Conservation (phyloP, 768 basidiomycete genomes). For the Astraeus odoratus region DNA sequence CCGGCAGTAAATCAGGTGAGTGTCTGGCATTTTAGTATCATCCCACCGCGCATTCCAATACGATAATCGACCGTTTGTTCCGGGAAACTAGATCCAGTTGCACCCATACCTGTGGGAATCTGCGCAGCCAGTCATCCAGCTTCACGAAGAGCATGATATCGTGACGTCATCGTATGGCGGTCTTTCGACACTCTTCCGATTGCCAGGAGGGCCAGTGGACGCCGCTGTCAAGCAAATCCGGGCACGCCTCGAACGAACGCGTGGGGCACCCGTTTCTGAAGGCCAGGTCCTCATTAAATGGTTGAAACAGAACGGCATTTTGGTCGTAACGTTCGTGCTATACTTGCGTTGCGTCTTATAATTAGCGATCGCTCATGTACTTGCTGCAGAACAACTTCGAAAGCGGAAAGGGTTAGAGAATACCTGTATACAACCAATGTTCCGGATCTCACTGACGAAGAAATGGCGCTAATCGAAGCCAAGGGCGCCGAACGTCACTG, state of each 20-base stretch:
- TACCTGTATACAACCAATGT: conserved; percentile 16
- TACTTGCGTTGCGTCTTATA: too few species aligned
- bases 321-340: conserved; percentile 26
- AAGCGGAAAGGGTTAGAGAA: conserved; percentile 16
- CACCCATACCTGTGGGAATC: conserved; percentile 48
- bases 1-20: conserved; percentile 52
- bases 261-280: conserved; percentile 20
- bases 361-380: too few species aligned
- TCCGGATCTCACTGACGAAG: conserved; percentile 17
- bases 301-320: conserved; percentile 22
- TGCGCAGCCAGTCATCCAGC: conserved; percentile 27
- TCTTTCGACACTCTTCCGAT: conserved; percentile 31
- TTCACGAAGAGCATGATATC: conserved; percentile 31
- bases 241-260: conserved; percentile 18
- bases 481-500: conserved; percentile 13
- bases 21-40: background rate
- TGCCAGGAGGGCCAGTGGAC: conserved; percentile 33
- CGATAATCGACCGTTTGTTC: conserved; percentile 1
- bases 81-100: conserved; percentile 43
- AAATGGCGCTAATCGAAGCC: conserved; percentile 13
- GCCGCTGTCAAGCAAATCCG: conserved; percentile 31
- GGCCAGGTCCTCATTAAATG: conserved; percentile 26
- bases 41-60: background rate
- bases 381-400: conserved; percentile 18
- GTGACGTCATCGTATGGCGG: conserved; percentile 35